These are phyloP conservation scores for Solanum ossicruentum DNA, from an alignment of 257 asterid genomes.

Conservation along the genomic window DNA sequence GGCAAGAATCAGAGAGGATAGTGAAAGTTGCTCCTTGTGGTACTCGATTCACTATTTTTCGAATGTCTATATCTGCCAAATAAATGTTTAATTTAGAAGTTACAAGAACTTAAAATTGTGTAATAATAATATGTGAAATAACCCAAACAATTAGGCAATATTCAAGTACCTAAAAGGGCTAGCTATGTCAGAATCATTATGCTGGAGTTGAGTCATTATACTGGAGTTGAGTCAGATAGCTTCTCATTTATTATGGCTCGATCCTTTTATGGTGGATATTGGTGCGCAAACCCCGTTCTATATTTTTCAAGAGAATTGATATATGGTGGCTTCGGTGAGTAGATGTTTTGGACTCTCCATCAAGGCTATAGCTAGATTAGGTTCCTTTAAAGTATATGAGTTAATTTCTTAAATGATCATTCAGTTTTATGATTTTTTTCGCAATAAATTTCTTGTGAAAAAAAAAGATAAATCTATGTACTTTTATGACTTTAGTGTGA, in stretches of 20 bases:
- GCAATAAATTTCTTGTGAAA: neutral
- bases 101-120: neutral
- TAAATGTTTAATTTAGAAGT: neutral
- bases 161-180: no score
- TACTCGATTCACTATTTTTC: conserved; percentile 58
- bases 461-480: neutral
- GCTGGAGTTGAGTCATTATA: no score
- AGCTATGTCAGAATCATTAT: neutral
- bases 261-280: no score
- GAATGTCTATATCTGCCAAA: conserved; percentile 51
- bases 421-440: neutral
- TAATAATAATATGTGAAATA: neutral
- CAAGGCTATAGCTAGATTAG: no score
- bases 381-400: neutral
- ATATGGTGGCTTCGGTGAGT: neutral
- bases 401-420: neutral
- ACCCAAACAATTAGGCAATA: no score
- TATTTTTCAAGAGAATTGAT: no score
- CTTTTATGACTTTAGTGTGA: neutral
- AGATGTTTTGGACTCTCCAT: neutral
- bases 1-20: conserved; percentile 81
- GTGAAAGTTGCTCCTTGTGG: conserved; percentile 71
- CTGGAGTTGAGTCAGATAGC: no score
- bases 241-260: no score
- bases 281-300: no score